Conservation (phyloP, 2,329 filamentous ascomycete species). For the Ceratocystis huliohia region DNA sequence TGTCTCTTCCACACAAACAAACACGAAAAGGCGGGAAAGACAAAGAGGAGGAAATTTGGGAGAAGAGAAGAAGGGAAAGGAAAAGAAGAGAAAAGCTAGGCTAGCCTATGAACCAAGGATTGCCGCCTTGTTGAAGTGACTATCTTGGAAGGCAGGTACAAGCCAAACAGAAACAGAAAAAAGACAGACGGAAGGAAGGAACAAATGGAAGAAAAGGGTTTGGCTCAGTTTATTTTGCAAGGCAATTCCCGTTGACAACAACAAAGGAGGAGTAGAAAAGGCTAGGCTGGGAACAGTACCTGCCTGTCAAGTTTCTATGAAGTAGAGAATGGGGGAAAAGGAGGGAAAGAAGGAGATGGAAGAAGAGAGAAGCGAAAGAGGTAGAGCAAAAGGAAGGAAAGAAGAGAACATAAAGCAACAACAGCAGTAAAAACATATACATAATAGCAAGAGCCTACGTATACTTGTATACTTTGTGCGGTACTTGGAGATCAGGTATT, state of each 20-base stretch:
- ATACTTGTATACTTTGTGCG: too few relatives aligned
- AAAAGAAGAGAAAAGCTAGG: constrained; percentile 6
- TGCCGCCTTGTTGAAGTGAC: too few relatives aligned
- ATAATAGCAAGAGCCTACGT: too few relatives aligned
- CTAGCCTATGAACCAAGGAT: too few relatives aligned
- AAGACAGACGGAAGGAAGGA: constrained; percentile 9
- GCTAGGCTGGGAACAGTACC: neutral
- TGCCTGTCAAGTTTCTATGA: neutral
- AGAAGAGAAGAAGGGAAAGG: neutral
- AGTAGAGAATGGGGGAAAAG: neutral
- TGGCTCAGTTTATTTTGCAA: neutral
- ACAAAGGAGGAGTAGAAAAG: neutral
- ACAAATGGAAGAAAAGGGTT: constrained; percentile 19
- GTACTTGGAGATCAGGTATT: too few relatives aligned
- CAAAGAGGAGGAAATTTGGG: neutral
- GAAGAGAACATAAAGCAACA: too few relatives aligned
- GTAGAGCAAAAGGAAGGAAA: too few relatives aligned
- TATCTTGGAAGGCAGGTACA: neutral
- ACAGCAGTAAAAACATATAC: too few relatives aligned
- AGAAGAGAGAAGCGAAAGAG: neutral
- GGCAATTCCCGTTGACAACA: neutral
- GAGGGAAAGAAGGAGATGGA: neutral
- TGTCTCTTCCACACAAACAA: neutral
- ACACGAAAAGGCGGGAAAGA: neutral
- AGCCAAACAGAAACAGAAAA: neutral